Evolutionary conservation across 495 filamentous ascomycete species (phyloP).

Genomic region (Daldinia decipiens): DNA sequence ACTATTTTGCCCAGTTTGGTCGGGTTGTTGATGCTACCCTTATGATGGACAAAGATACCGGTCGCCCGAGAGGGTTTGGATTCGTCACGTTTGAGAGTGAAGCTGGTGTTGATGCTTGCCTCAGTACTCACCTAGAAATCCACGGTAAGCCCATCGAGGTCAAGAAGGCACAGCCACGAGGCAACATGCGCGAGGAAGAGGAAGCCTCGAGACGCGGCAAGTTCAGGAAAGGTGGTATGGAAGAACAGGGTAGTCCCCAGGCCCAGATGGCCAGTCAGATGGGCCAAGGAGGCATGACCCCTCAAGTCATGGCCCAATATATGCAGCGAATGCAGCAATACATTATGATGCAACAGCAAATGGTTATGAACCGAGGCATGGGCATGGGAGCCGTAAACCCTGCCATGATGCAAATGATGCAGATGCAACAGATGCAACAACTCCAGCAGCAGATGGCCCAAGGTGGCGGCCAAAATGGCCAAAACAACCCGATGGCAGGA

Average conservation of each 20-base stretch:
- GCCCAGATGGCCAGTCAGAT: slow-evolving; percentile 56
- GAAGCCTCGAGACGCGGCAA: slow-evolving; percentile 75
- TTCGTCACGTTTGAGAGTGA: slow-evolving; percentile 99
- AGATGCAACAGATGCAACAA: slow-evolving; percentile 86
- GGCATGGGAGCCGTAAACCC: slow-evolving; percentile 64
- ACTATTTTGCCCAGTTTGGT: slow-evolving; percentile 96
- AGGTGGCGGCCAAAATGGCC: slow-evolving; percentile 51
- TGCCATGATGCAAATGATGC: slow-evolving; percentile 68
- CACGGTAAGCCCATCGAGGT: slow-evolving; percentile 96
- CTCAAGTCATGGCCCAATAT: slow-evolving; percentile 97
- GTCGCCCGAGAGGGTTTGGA: slow-evolving; percentile 94
- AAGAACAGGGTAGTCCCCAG: slow-evolving; percentile 53
- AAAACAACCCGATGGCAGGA: slow-evolving; percentile 59
- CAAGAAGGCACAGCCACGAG: slow-evolving; percentile 95
- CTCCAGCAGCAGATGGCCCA: slow-evolving; percentile 76
- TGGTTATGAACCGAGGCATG: slow-evolving; percentile 69
- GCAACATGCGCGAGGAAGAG: slow-evolving; percentile 92
- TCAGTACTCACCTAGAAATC: slow-evolving; percentile 82
- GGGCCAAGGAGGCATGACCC: slow-evolving; percentile 77
- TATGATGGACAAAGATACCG: slow-evolving; percentile 99
- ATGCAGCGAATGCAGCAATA: slow-evolving; percentile 98
- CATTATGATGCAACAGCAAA: slow-evolving; percentile 92
- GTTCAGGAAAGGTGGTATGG: slow-evolving; percentile 60
- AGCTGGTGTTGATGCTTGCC: slow-evolving; percentile 89
- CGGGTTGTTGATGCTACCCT: slow-evolving; percentile 96